phyloP scores from a whole-genome alignment of 2,329 filamentous ascomycete species.

The Sporothrix variecibatus region DNA sequence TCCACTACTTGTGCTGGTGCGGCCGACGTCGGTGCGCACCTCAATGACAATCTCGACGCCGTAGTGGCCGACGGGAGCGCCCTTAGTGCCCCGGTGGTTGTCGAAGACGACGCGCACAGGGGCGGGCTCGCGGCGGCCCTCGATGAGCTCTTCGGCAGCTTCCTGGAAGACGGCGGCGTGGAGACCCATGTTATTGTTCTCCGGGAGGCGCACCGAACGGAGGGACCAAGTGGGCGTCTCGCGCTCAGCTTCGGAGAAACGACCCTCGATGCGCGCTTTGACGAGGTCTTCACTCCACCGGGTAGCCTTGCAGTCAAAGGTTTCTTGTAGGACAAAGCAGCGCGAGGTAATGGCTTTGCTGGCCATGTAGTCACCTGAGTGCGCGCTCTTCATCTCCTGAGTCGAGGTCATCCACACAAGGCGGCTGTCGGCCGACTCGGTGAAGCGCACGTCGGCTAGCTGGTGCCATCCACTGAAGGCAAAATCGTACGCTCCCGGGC shows the following conservation, averaged over 20 bases:
- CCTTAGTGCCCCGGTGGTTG: slow-evolving; percentile 65
- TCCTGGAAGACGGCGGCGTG: slow-evolving; percentile 74
- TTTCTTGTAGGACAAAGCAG: slow-evolving; percentile 71
- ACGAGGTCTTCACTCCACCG: slow-evolving; percentile 82
- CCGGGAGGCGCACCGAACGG: slow-evolving; percentile 65
- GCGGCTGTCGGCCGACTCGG: slow-evolving; percentile 65
- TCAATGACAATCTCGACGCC: slow-evolving; percentile 72
- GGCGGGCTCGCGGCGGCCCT: slow-evolving; percentile 67
- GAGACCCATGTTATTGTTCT: slow-evolving; percentile 58
- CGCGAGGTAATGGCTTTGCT: slow-evolving; percentile 60
- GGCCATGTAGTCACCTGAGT: slow-evolving; percentile 50
- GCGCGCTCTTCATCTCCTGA: slow-evolving; percentile 57
- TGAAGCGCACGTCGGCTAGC: slow-evolving; percentile 71
- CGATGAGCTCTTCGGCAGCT: slow-evolving; percentile 60
- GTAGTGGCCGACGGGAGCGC: slow-evolving; percentile 65
- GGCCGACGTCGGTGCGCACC: slow-evolving; percentile 54
- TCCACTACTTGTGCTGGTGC: slow-evolving; percentile 50
- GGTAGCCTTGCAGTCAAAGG: slow-evolving; percentile 74
- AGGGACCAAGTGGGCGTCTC: slow-evolving; percentile 81
- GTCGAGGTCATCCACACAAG: slow-evolving; percentile 69
- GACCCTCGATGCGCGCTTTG: slow-evolving; percentile 81
- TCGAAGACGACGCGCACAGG: slow-evolving; percentile 74
- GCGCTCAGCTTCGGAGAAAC: slow-evolving; percentile 80
- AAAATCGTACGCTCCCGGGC: slow-evolving; percentile 67
- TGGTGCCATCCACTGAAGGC: slow-evolving; percentile 73